A percentile compares a stretch with the other conserved stretches of the same genome.
Evolutionary conservation across 495 filamentous ascomycete genomes (phyloP).

Genomic region (Bryoglossum gracile): DNA sequence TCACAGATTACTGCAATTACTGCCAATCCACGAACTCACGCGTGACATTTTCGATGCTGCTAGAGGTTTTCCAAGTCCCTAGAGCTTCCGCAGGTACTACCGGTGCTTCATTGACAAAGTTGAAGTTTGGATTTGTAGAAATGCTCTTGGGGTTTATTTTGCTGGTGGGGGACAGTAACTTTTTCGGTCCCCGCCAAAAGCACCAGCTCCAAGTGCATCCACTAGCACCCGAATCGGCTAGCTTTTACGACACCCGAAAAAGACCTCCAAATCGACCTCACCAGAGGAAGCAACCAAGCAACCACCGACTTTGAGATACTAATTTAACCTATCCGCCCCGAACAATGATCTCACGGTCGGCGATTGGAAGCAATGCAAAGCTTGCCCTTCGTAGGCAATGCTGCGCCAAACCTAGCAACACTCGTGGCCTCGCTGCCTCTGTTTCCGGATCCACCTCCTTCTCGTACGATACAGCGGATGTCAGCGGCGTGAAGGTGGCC

Average conservation of each 20-base stretch:
- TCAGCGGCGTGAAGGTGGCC: constrained; percentile 82
- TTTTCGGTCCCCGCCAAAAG: constrained; percentile 1
- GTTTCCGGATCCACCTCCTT: constrained; percentile 63
- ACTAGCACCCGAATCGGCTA: too few species aligned
- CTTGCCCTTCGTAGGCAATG: constrained; percentile 63
- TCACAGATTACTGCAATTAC: background rate
- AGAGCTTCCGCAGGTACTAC: constrained; percentile 62
- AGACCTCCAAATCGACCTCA: constrained; percentile 4
- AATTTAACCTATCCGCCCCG: constrained; percentile 33
- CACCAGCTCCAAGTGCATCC: background rate
- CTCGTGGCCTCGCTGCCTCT: constrained; percentile 74
- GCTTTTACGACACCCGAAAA: constrained; percentile 9
- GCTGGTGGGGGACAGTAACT: constrained; percentile 17
- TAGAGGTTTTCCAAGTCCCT: constrained; percentile 67
- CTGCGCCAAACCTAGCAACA: constrained; percentile 46
- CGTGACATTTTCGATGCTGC: constrained; percentile 52
- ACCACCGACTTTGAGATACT: constrained; percentile 7
- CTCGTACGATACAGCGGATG: constrained; percentile 80
- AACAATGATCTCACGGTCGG: constrained; percentile 80
- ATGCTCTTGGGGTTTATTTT: constrained; percentile 8
- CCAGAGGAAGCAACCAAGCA: background rate
- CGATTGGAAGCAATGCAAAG: constrained; percentile 68
- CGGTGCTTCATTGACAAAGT: constrained; percentile 42
- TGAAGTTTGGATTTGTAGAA: constrained; percentile 9
- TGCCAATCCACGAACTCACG: constrained; percentile 31